Base-by-base conservation (phyloP, 768 basidiomycete species). In the Tephrocybe sp. region DNA sequence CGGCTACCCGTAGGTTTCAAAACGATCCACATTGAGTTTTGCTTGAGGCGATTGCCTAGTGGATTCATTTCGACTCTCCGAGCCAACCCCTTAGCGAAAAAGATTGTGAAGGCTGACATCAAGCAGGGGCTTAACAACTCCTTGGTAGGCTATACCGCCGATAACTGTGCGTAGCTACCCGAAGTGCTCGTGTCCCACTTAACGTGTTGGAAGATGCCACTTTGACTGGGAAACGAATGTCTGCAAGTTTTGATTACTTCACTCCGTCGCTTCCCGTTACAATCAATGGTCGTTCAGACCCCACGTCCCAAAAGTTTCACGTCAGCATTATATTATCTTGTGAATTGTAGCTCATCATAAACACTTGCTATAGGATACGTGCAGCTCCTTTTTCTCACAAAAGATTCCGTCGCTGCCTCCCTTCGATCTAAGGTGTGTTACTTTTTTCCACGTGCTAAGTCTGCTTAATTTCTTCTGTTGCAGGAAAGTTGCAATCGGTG, bases 61-160 rank as follows among this genome's bases (percentile, higher is more conserved):
- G 82, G 83, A 4, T 85, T 83, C 65, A 70, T 78, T 44, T 79
- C 82, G 2, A 76, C 74, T 8, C 67, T 64, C 20, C 77, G 83
- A 20, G 82, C 73, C 7, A 83, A 79, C 54, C 67, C 75, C 4
- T 72, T 85, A 5, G 83, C 84, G 2, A 74, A 78, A 55, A 83
- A 80, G 63, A 81, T 85, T 35, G 66, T 84, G 9, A 71, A 71
- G 11, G 70, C 74, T 2, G 75, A 78, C 56, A 82, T 85, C 39
- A 69, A 65, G 2, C 65, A 74, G 31, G 72, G 75, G 0, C 55
- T 77, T 5, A 65, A 73, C 39, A 64, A 54, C 30, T 20, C 51
- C 1, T 53, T 71, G 14, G 59, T 68, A 1, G 78, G 73, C 67
- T 84, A 83, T 56, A 64, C 75, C 2, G 68, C 74, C 3, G 74